Conservation (phyloP, 108 stramenopile species). For the Pseudonitzschia delicatissima region DNA sequence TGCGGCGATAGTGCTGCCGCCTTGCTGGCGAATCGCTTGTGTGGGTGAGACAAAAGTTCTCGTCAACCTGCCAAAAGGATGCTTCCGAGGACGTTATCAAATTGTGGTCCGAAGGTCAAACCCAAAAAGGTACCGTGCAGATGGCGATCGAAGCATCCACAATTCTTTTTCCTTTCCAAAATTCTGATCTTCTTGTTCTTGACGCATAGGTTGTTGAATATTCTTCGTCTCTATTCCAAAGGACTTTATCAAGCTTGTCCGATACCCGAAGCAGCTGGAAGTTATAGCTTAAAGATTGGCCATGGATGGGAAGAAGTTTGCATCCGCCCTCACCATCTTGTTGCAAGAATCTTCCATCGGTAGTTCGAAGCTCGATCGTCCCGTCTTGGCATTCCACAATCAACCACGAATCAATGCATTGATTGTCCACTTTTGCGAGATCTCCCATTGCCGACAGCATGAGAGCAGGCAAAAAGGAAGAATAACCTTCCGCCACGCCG, state of each 20-base stretch:
- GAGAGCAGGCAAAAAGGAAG: conserved; percentile 8
- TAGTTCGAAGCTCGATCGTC: conserved; percentile 7
- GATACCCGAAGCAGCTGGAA: conserved; percentile 1
- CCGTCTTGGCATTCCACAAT: conserved; percentile 3
- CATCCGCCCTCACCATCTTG: not conserved
- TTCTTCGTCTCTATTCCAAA: not conserved
- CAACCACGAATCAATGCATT: conserved; percentile 1
- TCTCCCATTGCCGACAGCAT: not conserved
- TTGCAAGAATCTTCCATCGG: not conserved
- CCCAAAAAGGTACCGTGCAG: conserved; percentile 42
- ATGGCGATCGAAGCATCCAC: conserved; percentile 44
- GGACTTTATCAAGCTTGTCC: conserved; percentile 1
- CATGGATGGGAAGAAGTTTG: not conserved
- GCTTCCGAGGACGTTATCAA: conserved; percentile 38
- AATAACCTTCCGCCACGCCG: not conserved
- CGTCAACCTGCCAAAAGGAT: conserved; percentile 51
- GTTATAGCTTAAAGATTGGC: not conserved
- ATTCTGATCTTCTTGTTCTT: not conserved
- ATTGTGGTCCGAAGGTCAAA: conserved; percentile 22
- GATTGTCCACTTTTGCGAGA: not conserved
- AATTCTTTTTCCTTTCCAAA: conserved; percentile 25
- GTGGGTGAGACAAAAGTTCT: conserved; percentile 42
- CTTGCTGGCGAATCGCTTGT: conserved; percentile 47
- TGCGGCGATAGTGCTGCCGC: conserved; percentile 42
- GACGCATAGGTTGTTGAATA: not conserved